These are phyloP conservation scores for Datisca glomerata DNA, from an alignment of 306 rosid species.

Conservation along the genomic window DNA sequence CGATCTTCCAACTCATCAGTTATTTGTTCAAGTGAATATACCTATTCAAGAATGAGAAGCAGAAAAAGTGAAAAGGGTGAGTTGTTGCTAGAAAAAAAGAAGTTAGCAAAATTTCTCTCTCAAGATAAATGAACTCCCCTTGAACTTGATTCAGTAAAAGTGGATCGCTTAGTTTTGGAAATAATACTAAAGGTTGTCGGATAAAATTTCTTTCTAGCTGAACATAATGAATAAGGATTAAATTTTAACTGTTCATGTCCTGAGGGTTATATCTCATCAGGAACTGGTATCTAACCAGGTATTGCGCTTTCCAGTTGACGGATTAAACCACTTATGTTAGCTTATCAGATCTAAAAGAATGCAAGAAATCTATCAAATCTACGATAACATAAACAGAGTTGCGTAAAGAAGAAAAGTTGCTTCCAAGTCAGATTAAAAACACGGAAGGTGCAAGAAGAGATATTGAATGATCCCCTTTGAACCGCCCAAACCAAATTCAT, in stretches of 20 bases:
- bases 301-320: background rate
- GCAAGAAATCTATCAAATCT: background rate
- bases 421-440: no score
- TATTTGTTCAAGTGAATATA: conserved; percentile 54
- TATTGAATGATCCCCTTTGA: no score
- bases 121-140: background rate
- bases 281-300: background rate
- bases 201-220: background rate
- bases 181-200: conserved; percentile 5
- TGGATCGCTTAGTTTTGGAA: no score
- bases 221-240: background rate
- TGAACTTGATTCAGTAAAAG: background rate
- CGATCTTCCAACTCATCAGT: conserved; percentile 71
- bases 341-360: background rate
- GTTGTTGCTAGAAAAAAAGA: background rate
- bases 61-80: background rate
- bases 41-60: conserved; percentile 28
- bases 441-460: no score
- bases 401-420: no score
- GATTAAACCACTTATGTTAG: background rate
- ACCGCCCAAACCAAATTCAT: no score
- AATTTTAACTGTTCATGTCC: background rate
- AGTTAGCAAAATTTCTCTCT: background rate
- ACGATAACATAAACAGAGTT: no score
- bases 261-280: background rate